Evolutionary conservation across 1,284 basidiomycete genomes (phyloP), one percentile per base, ranked within the genome.

Genomic region (Anthracocystis setariae): DNA sequence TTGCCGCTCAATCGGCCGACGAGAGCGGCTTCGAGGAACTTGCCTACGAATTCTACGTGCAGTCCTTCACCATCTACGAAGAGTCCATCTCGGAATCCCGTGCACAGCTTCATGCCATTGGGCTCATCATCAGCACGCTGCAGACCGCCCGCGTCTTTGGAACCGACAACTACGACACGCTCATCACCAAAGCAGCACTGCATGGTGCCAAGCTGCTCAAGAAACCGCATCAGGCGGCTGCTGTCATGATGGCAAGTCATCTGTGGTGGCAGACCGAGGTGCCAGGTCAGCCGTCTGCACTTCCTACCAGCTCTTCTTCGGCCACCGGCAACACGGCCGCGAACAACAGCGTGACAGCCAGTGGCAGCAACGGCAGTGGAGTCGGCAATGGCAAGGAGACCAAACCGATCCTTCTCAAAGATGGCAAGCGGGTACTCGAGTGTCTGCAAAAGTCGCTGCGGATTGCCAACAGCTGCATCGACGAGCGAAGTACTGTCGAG

Each of bases 171-270:
- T 81, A 81, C 61, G 78, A 81, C 24, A 76, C 77, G 3, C 72
- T 82, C 20, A 79, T 77, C 62, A 82, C 80, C 45, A 81, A 80
- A 47, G 81, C 81, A 17, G 77, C 81, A 15, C 59, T 81, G 29
- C 77, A 81, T 25, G 76, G 76, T 13, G 78, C 79, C 42, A 81
- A 80, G 66, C 59, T 82, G 62, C 68, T 81, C 38, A 82, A 82
- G 60, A 81, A 81, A 63, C 79, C 81, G 12, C 81, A 82, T 38
- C 81, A 82, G 49, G 79, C 81, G 4, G 69, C 76, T n/a, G 81
- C 81, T 0, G 81, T 82, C 37, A 72, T 82, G 61, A 73, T 82
- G 77, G 81, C 81, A 12, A 79, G 77, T 55, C 81, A 82, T 53
- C 59, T 82, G 15, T 82, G 81, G 81, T 82, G 81, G 81, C 81